Evolutionary conservation across 805 yeast species (phyloP), one percentile per base, ranked within the genome.

Genomic region (Candida qinlingensis): DNA sequence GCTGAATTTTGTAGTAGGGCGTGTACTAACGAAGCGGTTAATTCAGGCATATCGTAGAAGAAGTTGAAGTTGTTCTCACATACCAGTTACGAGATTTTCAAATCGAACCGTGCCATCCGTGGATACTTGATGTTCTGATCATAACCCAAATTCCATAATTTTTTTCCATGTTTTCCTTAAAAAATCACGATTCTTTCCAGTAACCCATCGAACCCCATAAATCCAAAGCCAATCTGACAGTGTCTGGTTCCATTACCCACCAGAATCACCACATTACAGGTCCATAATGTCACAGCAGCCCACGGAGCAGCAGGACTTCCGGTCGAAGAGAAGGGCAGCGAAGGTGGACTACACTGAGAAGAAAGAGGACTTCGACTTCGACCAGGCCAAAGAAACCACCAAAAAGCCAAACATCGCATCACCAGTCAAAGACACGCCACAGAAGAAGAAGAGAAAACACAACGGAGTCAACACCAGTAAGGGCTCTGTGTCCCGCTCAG

Each of bases 311-410:
- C 39, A 27, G 6, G 40, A 31, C 5, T 31, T 39, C 30, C 49
- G 56, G 43, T 44, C 55, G 4, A 54, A 47, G 39, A 48, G 63
- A 30, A 51, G 62, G 30, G 53, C 60, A 1, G 58, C 61, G 1
- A 60, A 58, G 43, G 61, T 60, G 7, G 62, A 59, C 44, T 59
- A 59, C 44, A 50, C 59, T 4, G 61, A 57, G 44, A 54, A 52
- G 52, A 46, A 45, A 31, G 56, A 53, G 35, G 57, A 51, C 9
- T 49, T 45, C n/a, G 50, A 53, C n/a, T 42, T 48, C 7, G 54
- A 54, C 10, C 29, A 33, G 7, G 29, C 11, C 34, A 11, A 40
- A 29, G 25, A 38, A 26, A 11, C 44, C 41, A 37, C 13, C n/a
- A 43, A 29, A 28, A 31, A n/a, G 25, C 19, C 19, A 8, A 37